Conservation (phyloP, 352 stramenopile genomes). For the Phytopythium aichiense region DNA sequence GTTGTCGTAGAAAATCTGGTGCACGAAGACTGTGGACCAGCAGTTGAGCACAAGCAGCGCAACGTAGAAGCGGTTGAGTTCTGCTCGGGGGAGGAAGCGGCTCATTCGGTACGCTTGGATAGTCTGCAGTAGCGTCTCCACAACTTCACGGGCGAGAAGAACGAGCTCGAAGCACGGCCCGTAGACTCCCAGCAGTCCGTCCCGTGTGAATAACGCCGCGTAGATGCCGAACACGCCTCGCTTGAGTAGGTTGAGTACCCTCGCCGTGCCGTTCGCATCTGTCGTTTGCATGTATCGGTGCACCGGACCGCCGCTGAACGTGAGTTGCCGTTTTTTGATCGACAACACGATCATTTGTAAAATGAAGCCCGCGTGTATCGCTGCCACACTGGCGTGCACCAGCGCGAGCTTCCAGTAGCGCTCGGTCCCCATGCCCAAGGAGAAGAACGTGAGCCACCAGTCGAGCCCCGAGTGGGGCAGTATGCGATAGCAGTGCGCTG, state of each 20-base stretch:
- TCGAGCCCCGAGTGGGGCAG: constrained; percentile 13
- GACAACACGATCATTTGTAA: constrained; percentile 18
- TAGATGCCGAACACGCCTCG: constrained; percentile 6
- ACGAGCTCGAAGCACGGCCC: constrained; percentile 23
- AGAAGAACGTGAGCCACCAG: constrained; percentile 25
- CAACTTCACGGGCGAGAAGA: constrained; percentile 23
- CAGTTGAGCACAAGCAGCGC: constrained; percentile 27
- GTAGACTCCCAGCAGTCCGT: constrained; percentile 20
- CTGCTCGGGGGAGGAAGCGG: constrained; percentile 18
- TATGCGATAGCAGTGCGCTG: constrained; percentile 15
- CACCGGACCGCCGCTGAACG: constrained; percentile 10
- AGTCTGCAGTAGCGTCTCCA: constrained; percentile 23
- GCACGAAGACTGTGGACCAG: constrained; percentile 28
- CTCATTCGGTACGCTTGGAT: constrained; percentile 29
- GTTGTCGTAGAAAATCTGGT: constrained; percentile 23
- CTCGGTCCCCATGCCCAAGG: constrained; percentile 18
- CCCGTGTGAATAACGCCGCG: constrained; percentile 14
- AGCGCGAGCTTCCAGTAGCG: constrained; percentile 10
- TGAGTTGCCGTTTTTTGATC: constrained; percentile 14
- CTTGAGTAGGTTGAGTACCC: neutral
- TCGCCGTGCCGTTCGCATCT: neutral
- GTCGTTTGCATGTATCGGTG: neutral
- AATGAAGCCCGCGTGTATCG: constrained; percentile 11
- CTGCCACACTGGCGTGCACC: constrained; percentile 12
- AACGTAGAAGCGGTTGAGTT: constrained; percentile 36